Base-by-base conservation (phyloP, 495 filamentous ascomycete species). In the Xylaria nigripes region DNA sequence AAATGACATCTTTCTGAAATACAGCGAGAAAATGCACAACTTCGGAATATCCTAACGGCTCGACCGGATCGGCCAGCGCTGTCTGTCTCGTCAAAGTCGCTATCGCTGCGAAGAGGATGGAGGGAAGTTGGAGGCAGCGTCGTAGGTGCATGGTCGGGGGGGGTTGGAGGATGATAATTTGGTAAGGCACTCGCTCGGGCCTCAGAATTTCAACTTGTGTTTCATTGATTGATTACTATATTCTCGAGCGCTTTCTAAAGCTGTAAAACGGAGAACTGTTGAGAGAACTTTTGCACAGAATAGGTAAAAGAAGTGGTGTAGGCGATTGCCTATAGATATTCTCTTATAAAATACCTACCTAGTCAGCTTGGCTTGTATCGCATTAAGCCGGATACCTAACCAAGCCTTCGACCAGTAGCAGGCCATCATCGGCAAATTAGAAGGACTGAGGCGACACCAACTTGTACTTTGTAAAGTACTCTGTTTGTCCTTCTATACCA, bases 31-130 rank as follows among this genome's bases (percentile, higher is more conserved):
- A 66, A 22, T 62, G 50, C n/a, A 57, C 38, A 41, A 58, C 54
- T 1, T 56, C 45, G 21, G 58, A 56, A 42, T 62, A 66, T 41
- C 46, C 51, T 44, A 64, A 54, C 13, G 61, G 64, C 21, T 66
- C 56, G 52, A 61, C 51, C 7, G 55, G 47, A 40, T 64, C 51
- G 25, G 59, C 58, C n/a, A 60, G 42, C 9, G 49, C 47, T 21
- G 46, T n/a, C 21, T 27, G 25, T 24, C 51, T 57, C 23, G 58
- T 30, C 51, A 54, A 57, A 27, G 53, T 55, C 4, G 55, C 49
- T 52, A 61, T 56, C 8, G 52, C 27, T 24, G 45, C 47, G 53
- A 55, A 49, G n/a, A n/a, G n/a, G 24, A 50, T 12, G 38, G 53
- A 27, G 15, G 45, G 13, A 12, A 21, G 16, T 45, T 36, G 45